Conservation (phyloP, 805 yeast genomes). For the Cyberlindnera sargentensis region DNA sequence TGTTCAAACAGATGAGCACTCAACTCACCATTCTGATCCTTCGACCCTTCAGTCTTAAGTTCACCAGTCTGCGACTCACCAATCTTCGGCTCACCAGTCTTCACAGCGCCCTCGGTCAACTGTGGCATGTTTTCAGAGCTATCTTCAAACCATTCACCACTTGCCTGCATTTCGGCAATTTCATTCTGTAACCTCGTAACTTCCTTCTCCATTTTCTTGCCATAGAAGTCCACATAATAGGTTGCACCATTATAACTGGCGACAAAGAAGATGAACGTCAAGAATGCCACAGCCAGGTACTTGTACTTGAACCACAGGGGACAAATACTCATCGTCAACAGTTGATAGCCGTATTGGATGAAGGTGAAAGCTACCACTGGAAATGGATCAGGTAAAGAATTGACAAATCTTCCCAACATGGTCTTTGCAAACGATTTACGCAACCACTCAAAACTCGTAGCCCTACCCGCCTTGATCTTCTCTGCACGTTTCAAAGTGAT, state of each 20-base stretch:
- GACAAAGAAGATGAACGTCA: conserved; percentile 63
- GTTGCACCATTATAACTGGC: conserved; percentile 95
- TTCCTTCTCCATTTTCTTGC: conserved; percentile 83
- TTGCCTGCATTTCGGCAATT: conserved; percentile 51
- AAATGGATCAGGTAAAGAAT: conserved; percentile 72
- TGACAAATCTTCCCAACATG: conserved; percentile 68
- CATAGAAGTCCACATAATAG: conserved; percentile 86
- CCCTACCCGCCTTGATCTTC: conserved; percentile 77
- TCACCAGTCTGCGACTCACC: no score
- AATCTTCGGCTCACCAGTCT: not conserved
- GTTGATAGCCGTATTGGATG: conserved; percentile 82
- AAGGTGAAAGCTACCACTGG: conserved; percentile 84
- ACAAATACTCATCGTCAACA: conserved; percentile 80
- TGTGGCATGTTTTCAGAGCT: conserved; percentile 7
- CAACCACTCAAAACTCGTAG: conserved; percentile 81
- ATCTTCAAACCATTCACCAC: conserved; percentile 13
- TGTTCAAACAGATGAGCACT: no score
- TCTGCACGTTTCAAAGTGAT: conserved; percentile 76
- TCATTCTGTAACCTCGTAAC: conserved; percentile 65
- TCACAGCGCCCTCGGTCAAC: not conserved
- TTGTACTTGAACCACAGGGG: conserved; percentile 81
- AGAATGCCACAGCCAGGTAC: conserved; percentile 57
- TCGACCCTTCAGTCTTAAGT: no score
- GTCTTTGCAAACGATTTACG: conserved; percentile 63
- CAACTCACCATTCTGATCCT: no score